Base-by-base conservation (phyloP, 164 flowering plant species). In the Brasenia schreberi region DNA sequence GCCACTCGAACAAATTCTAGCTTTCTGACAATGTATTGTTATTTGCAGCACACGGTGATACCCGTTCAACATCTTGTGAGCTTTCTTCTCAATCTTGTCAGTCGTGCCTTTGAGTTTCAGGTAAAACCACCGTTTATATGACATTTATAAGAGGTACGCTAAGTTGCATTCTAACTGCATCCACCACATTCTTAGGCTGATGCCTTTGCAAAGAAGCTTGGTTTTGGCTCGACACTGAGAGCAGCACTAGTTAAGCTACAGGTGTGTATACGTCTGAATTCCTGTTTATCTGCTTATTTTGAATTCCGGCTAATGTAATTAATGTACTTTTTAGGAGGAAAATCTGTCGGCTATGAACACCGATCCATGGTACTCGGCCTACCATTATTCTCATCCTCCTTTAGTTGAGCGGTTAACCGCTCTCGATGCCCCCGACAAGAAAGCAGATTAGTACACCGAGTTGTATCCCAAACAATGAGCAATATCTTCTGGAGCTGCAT, bases 361-460 rank as follows among this genome's bases (percentile, higher is more conserved):
- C 5, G 99, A 92, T 76, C 94, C 94, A 42, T 95, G 96, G 97
- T 95, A 92, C 75, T 91, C 99, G 0, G 96, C 97, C 2, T 95
- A 95, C 77, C 99, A 95, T 77, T 89, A 88, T 72, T 95, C 97
- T 69, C 97, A 92, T 76, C 97, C 99, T 64, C 97, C 97, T 17
- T 89, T 88, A 10, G 97, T 88, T 49, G 99, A 95, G 71, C 90
- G 97, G 73, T 76, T 92, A 70, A 84, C 83, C 19, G 97, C 96
- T 0, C 69, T 95, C 12, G 97, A 87, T 73, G 80, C 74, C 66
- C 43, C 82, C 16, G 94, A 79, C 61, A 92, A 88, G 73, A 95
- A 95, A 76, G 66, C 45, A 11, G 88, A 85, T 44, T 86, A 72
- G 76, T 19, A 18, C 27, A 16, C 9, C 43, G 5, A 9, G 16